These are phyloP conservation scores for Malus orientalis DNA, from an alignment of 306 rosid genomes.

Conservation along the genomic window DNA sequence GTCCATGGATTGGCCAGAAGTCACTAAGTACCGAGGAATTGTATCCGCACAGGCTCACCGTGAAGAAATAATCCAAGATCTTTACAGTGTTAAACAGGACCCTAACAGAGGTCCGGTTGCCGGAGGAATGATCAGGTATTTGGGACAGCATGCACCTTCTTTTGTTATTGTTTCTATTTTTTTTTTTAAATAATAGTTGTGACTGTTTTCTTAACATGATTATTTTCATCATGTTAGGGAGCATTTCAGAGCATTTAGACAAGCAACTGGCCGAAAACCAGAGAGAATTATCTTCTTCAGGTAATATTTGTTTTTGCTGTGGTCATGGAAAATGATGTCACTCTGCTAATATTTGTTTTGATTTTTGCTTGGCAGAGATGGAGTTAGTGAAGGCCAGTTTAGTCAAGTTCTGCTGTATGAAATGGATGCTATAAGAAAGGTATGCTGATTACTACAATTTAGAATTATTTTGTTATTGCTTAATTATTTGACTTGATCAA, in stretches of 20 bases:
- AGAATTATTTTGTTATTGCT: not conserved
- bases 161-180: not conserved
- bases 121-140: constrained; percentile 67
- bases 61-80: constrained; percentile 67
- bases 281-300: constrained; percentile 71
- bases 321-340: not conserved
- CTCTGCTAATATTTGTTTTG: not conserved
- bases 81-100: constrained; percentile 20
- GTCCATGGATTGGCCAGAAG: constrained; percentile 86
- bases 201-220: not conserved
- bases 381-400: constrained; percentile 81
- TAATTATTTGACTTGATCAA: not conserved
- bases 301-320: constrained; percentile 16
- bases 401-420: constrained; percentile 70
- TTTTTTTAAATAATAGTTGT: too few species aligned
- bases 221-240: constrained; percentile 36
- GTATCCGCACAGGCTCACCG: constrained; percentile 59
- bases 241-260: constrained; percentile 31
- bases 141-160: not conserved
- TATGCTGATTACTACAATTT: not conserved
- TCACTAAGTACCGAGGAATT: constrained; percentile 57
- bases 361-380: constrained; percentile 49
- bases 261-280: constrained; percentile 30
- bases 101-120: constrained; percentile 29
- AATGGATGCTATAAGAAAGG: constrained; percentile 79